Evolutionary conservation across 306 rosid species (phyloP).

Genomic region (Vicia faba): DNA sequence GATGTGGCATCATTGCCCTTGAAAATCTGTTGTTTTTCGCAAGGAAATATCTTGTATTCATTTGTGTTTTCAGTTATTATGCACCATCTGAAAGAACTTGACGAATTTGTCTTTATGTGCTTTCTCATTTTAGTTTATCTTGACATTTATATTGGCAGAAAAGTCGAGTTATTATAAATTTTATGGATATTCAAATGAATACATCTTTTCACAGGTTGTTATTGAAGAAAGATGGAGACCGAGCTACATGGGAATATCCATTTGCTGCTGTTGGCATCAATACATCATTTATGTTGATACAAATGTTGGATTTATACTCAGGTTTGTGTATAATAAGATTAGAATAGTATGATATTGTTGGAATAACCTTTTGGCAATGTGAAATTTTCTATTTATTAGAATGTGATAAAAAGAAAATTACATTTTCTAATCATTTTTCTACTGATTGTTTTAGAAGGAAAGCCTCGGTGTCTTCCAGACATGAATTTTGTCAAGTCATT

Average conservation of each 20-base stretch:
- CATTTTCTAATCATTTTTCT: constrained; percentile 23
- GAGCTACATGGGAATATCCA: constrained; percentile 97
- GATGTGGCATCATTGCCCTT: constrained; percentile 86
- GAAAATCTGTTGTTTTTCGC: constrained; percentile 85
- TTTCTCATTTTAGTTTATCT: constrained; percentile 40
- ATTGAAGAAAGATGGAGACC: constrained; percentile 73
- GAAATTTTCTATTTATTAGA: constrained; percentile 18
- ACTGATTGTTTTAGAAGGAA: constrained; percentile 47
- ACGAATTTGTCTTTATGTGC: constrained; percentile 11
- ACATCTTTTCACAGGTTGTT: constrained; percentile 88
- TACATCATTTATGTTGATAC: constrained; percentile 82
- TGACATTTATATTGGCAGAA: constrained; percentile 29
- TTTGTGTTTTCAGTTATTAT: constrained; percentile 24
- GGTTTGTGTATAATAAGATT: constrained; percentile 46
- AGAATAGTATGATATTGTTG: neutral
- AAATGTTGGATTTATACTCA: constrained; percentile 78
- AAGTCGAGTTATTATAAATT: constrained; percentile 61
- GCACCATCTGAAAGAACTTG: constrained; percentile 8
- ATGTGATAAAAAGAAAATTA: constrained; percentile 7
- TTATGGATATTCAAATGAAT: constrained; percentile 74
- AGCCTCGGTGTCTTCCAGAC: constrained; percentile 86
- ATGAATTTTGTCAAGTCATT: constrained; percentile 70
- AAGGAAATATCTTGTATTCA: constrained; percentile 81
- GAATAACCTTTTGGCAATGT: constrained; percentile 3
- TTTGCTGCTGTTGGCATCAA: constrained; percentile 97